Conservation (phyloP, 2,329 filamentous ascomycete genomes). For the Dryadomyces sulphureus region DNA sequence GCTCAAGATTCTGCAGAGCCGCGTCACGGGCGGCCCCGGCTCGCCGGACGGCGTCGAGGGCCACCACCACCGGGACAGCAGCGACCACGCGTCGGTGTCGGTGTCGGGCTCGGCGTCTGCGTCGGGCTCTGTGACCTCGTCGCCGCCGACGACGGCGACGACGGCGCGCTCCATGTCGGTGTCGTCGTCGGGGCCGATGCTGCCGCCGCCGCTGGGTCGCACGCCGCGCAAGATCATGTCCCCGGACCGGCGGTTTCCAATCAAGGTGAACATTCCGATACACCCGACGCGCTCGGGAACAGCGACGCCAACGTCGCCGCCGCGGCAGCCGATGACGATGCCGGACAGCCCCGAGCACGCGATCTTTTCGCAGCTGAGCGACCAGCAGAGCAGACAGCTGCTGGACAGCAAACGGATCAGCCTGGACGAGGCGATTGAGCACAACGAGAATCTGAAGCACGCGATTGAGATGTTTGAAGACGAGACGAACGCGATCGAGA, state of each 20-base stretch:
- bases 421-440: conserved; percentile 36
- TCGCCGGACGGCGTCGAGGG: conserved; percentile 6
- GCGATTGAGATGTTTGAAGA: conserved; percentile 52
- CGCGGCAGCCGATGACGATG: neutral
- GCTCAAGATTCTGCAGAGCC: conserved; percentile 34
- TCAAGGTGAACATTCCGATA: conserved; percentile 31
- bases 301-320: conserved; percentile 5
- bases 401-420: conserved; percentile 27
- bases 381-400: conserved; percentile 7
- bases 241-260: conserved; percentile 45
- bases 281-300: conserved; percentile 2
- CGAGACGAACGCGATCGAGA: conserved; percentile 20
- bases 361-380: conserved; percentile 10
- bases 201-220: conserved; percentile 17
- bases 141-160: neutral
- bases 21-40: conserved; percentile 7
- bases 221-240: conserved; percentile 31
- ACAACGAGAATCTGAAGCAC: conserved; percentile 40
- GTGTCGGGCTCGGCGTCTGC: neutral
- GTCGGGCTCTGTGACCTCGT: neutral
- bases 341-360: conserved; percentile 1
- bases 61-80: conserved; percentile 1
- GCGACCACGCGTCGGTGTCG: neutral
- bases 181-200: conserved; percentile 12
- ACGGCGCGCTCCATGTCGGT: neutral